These are phyloP conservation scores for Berberis vulgaris DNA, from an alignment of 164 flowering plant species.

Conservation along the genomic window DNA sequence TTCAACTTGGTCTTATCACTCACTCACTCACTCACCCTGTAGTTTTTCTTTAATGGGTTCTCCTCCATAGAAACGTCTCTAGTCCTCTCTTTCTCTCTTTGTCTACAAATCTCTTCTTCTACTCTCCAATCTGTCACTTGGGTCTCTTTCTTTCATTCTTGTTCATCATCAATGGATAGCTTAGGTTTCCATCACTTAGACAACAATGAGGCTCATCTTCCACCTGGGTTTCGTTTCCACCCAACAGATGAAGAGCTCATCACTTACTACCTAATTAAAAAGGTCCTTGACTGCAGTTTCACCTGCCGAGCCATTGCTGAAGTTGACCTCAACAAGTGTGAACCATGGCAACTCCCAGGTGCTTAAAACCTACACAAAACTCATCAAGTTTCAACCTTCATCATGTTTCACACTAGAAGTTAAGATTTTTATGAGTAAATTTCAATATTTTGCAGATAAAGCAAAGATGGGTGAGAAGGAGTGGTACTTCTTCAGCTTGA, in stretches of 20 bases:
- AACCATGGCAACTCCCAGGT: conserved; percentile 98
- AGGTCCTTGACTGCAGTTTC: conserved; percentile 68
- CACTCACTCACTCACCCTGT: too few species aligned
- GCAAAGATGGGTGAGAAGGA: conserved; percentile 97
- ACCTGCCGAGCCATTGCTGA: conserved; percentile 81
- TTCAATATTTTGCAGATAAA: conserved; percentile 36
- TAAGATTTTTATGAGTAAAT: too few species aligned
- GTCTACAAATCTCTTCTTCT: too few species aligned
- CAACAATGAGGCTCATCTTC: conserved; percentile 41
- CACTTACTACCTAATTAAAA: conserved; percentile 74
- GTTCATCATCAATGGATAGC: conserved; percentile 18
- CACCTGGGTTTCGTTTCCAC: conserved; percentile 92
- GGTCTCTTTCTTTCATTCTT: not conserved
- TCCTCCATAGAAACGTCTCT: not conserved
- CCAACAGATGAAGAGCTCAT: conserved; percentile 97
- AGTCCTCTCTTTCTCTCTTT: not conserved
- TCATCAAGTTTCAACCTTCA: not conserved
- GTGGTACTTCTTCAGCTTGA: conserved; percentile 86
- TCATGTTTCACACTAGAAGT: too few species aligned
- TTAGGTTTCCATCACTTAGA: conserved; percentile 14
- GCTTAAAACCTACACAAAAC: not conserved
- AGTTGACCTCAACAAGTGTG: conserved; percentile 95
- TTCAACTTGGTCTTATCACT: not conserved
- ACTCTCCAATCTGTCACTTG: not conserved
- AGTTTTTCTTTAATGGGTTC: not conserved